Evolutionary conservation across 2,329 filamentous ascomycete species (phyloP).

Genomic region (Fusarium sp.): DNA sequence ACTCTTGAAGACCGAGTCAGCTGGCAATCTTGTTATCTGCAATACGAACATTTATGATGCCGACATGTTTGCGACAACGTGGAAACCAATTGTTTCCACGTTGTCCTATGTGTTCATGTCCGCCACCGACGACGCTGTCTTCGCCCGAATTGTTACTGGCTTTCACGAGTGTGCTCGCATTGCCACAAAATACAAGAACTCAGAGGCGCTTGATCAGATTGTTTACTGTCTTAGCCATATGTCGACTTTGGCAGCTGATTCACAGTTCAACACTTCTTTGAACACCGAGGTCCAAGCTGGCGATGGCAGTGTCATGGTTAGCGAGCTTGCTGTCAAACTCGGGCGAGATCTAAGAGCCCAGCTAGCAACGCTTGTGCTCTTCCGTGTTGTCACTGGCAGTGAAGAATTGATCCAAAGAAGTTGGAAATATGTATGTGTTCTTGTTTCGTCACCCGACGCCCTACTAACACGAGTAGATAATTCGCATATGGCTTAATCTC

Average conservation of each 20-base stretch:
- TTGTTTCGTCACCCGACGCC: background rate
- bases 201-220: constrained; percentile 91
- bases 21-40: constrained; percentile 79
- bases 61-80: constrained; percentile 96
- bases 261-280: constrained; percentile 81
- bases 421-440: constrained; percentile 78
- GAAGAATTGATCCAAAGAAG: constrained; percentile 80
- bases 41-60: constrained; percentile 96
- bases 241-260: constrained; percentile 83
- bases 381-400: constrained; percentile 88
- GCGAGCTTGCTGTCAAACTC: constrained; percentile 95
- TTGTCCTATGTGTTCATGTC: constrained; percentile 99
- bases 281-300: constrained; percentile 97
- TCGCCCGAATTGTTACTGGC: constrained; percentile 89
- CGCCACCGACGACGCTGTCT: constrained; percentile 94
- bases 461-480: constrained; percentile 66
- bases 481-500: constrained; percentile 93
- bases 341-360: constrained; percentile 94
- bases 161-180: constrained; percentile 97
- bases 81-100: constrained; percentile 94
- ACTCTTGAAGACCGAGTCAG: constrained; percentile 82
- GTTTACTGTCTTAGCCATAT: constrained; percentile 91
- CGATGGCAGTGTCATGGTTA: constrained; percentile 96
- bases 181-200: constrained; percentile 83
- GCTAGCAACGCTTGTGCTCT: constrained; percentile 92